Evolutionary conservation across 805 yeast species (phyloP).

Genomic region (Yarrowia bubula): DNA sequence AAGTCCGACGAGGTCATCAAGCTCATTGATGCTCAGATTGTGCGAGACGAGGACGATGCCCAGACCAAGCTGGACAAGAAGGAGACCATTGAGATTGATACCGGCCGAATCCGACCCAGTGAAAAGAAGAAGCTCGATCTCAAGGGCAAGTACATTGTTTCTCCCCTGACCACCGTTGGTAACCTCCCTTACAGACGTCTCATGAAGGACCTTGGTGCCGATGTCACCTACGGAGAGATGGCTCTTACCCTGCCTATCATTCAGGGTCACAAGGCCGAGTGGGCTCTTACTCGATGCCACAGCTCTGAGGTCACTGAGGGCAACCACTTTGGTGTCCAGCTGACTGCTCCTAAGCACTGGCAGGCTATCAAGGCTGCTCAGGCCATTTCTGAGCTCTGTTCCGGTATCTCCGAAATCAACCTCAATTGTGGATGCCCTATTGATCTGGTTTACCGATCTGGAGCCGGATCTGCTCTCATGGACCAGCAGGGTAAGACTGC

Average conservation of each 20-base stretch:
- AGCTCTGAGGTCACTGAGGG: constrained; percentile 52
- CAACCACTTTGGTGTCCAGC: constrained; percentile 90
- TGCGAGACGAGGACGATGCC: constrained; percentile 38
- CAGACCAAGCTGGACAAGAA: constrained; percentile 40
- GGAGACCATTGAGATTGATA: constrained; percentile 46
- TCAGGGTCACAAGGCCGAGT: constrained; percentile 89
- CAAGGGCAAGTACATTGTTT: constrained; percentile 74
- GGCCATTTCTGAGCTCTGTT: constrained; percentile 56
- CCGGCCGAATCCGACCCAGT: constrained; percentile 41
- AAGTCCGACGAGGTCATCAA: constrained; percentile 57
- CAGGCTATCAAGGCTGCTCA: constrained; percentile 94
- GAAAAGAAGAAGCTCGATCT: constrained; percentile 79
- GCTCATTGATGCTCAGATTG: constrained; percentile 52
- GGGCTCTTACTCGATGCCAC: constrained; percentile 97
- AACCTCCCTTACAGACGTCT: constrained; percentile 91
- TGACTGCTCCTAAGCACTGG: constrained; percentile 90
- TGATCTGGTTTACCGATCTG: constrained; percentile 87
- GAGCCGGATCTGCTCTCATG: constrained; percentile 91
- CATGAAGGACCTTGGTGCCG: constrained; percentile 88
- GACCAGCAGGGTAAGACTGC: constrained; percentile 82
- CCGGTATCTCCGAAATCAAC: constrained; percentile 75
- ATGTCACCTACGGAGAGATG: constrained; percentile 93
- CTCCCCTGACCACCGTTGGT: constrained; percentile 97
- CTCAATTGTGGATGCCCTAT: constrained; percentile 98
- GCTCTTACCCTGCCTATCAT: constrained; percentile 81